Evolutionary conservation across 2,329 filamentous ascomycete species (phyloP).

Genomic region (Rhinocladiella similis): DNA sequence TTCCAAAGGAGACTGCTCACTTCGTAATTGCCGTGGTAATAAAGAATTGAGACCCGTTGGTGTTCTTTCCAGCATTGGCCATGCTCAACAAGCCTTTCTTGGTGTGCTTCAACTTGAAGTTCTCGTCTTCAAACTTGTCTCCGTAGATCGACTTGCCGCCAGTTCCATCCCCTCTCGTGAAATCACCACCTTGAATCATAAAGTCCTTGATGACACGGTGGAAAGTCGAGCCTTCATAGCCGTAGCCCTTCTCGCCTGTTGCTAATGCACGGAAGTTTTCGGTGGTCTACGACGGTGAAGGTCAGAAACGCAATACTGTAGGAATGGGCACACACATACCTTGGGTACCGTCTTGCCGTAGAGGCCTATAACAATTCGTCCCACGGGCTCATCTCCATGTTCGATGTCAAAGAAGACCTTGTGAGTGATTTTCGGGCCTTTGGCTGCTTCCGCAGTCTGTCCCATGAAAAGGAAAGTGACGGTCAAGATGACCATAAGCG

Average conservation of each 20-base stretch:
- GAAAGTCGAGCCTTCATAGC: constrained; percentile 66
- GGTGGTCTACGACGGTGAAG: constrained; percentile 50
- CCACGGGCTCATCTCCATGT: constrained; percentile 62
- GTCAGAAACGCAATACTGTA: constrained; percentile 2
- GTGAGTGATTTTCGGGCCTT: constrained; percentile 93
- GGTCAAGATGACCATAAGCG: constrained; percentile 74
- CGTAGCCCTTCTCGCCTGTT: constrained; percentile 67
- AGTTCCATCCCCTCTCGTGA: constrained; percentile 64
- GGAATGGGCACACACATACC: constrained; percentile 39
- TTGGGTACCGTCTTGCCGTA: constrained; percentile 69
- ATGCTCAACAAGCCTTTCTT: constrained; percentile 65
- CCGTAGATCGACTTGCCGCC: constrained; percentile 70
- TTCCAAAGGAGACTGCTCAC: constrained; percentile 29
- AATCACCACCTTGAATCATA: constrained; percentile 71
- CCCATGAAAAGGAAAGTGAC: constrained; percentile 74
- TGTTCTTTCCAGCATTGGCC: constrained; percentile 58
- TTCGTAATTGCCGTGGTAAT: constrained; percentile 63
- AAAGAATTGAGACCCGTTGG: constrained; percentile 63
- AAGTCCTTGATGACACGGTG: constrained; percentile 71
- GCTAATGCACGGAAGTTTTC: constrained; percentile 67
- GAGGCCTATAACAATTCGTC: constrained; percentile 63
- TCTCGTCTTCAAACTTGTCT: constrained; percentile 67
- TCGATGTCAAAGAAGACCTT: constrained; percentile 70
- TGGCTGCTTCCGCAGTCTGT: constrained; percentile 70
- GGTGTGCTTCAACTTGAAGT: constrained; percentile 70